A percentile compares a stretch with the other conserved stretches of the same genome.
These are phyloP conservation scores for Zygosaccharomyces kombuchaensis DNA, from an alignment of 805 yeast genomes.

Conservation along the genomic window DNA sequence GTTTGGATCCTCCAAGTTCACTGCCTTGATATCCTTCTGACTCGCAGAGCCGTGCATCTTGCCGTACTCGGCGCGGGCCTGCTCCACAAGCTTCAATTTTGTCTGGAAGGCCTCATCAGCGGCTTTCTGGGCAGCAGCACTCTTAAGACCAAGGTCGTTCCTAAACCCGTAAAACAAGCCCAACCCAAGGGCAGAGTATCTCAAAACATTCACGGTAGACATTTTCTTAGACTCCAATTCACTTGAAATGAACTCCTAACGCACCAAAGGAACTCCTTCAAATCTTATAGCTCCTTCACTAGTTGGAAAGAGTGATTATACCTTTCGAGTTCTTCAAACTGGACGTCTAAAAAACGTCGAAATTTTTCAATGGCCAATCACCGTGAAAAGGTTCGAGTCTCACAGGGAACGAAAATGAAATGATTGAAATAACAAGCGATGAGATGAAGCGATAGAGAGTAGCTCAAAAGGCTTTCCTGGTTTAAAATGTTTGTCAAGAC, in stretches of 20 bases:
- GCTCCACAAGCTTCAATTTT: slow-evolving; percentile 70
- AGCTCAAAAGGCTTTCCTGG: neutral
- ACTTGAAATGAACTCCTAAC: neutral
- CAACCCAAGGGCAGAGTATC: slow-evolving; percentile 87
- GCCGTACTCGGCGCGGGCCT: slow-evolving; percentile 88
- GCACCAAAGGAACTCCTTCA: neutral
- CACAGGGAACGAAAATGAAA: neutral
- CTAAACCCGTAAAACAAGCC: slow-evolving; percentile 87
- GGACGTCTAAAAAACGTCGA: neutral
- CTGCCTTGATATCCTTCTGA: slow-evolving; percentile 44
- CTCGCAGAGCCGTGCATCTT: slow-evolving; percentile 49
- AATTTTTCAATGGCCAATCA: slow-evolving; percentile 6
- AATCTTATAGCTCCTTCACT: neutral
- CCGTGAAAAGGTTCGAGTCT: neutral
- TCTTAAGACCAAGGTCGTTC: slow-evolving; percentile 68
- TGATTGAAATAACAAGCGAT: neutral
- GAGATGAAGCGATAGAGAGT: neutral
- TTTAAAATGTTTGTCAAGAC: slow-evolving; percentile 1
- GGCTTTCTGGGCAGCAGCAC: slow-evolving; percentile 53
- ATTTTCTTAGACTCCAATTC: slow-evolving; percentile 22
- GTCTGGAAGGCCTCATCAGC: slow-evolving; percentile 56
- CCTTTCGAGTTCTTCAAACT: neutral
- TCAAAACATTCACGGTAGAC: slow-evolving; percentile 62
- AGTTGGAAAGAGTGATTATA: neutral
- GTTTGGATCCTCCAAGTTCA: slow-evolving; percentile 84